phyloP scores from a whole-genome alignment of 768 basidiomycete genomes.

The Favolaschia claudopus region DNA sequence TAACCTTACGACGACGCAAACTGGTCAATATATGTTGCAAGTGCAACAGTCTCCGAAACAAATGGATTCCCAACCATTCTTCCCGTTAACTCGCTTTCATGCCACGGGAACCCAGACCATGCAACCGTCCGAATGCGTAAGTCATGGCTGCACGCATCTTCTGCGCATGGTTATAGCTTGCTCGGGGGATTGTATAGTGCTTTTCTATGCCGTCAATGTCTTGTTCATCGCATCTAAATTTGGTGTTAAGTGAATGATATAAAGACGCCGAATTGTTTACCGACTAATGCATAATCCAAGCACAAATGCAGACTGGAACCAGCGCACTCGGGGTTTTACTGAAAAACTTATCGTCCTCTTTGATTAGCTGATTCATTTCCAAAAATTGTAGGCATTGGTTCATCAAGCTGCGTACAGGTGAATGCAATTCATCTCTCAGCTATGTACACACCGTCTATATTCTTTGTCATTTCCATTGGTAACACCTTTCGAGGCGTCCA shows the following conservation, averaged over 20 bases:
- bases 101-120: slow-evolving; percentile 20
- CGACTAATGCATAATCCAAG: not conserved
- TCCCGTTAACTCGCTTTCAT: slow-evolving; percentile 9
- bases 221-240: slow-evolving; percentile 30
- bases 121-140: slow-evolving; percentile 33
- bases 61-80: slow-evolving; percentile 27
- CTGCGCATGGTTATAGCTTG: slow-evolving; percentile 35
- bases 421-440: no score
- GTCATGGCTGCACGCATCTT: slow-evolving; percentile 42
- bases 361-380: no score
- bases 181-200: not conserved
- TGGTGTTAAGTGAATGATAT: slow-evolving; percentile 32
- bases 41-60: slow-evolving; percentile 21
- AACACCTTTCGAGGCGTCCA: no score
- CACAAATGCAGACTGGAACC: not conserved
- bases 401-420: no score
- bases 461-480: no score
- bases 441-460: no score
- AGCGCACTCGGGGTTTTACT: no score
- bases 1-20: not conserved
- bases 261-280: no score
- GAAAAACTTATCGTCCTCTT: no score
- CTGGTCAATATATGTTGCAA: slow-evolving; percentile 24
- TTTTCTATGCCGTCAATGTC: slow-evolving; percentile 26
- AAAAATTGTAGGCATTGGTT: no score